Percentiles rank a stretch among this genome's conserved stretches.
These are phyloP conservation scores for Glutinoglossum americanum DNA, from an alignment of 495 filamentous ascomycete species.

Conservation along the genomic window DNA sequence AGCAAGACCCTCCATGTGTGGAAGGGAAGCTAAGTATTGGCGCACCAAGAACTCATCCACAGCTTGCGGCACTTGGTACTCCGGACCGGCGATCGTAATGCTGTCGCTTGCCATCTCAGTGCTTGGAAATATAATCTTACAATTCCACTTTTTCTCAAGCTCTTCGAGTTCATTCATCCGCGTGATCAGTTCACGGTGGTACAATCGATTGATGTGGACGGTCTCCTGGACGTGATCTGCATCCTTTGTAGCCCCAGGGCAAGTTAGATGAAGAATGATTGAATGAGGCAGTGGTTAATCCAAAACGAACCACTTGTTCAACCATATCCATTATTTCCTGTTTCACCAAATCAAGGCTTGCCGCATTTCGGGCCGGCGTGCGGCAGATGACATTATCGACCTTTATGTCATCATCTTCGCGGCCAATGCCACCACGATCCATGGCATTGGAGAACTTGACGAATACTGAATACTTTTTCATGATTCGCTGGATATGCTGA, in stretches of 20 bases:
- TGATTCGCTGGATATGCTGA: constrained; percentile 96
- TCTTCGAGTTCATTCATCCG: constrained; percentile 78
- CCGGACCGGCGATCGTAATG: constrained; percentile 82
- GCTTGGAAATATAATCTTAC: constrained; percentile 92
- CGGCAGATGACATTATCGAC: constrained; percentile 98
- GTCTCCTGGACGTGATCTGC: constrained; percentile 89
- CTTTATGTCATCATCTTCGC: constrained; percentile 92
- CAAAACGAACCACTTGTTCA: constrained; percentile 48
- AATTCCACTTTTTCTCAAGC: constrained; percentile 95
- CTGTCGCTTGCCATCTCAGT: constrained; percentile 94
- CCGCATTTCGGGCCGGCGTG: constrained; percentile 88
- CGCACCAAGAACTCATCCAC: constrained; percentile 81
- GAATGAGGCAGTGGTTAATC: not conserved
- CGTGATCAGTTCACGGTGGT: constrained; percentile 78
- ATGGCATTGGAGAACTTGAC: constrained; percentile 99
- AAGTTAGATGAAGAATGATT: constrained; percentile 9
- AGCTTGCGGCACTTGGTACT: constrained; percentile 90
- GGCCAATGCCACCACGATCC: constrained; percentile 85
- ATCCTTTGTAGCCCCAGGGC: constrained; percentile 29
- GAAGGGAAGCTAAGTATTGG: not conserved
- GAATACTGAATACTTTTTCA: constrained; percentile 99
- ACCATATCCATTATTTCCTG: constrained; percentile 99
- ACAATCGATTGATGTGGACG: constrained; percentile 81
- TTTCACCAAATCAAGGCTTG: constrained; percentile 91
- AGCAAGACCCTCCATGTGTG: not conserved